Evolutionary conservation across 352 stramenopile species (phyloP), one percentile per base, ranked within the genome.

Genomic region (Phytopythium kandeliae): DNA sequence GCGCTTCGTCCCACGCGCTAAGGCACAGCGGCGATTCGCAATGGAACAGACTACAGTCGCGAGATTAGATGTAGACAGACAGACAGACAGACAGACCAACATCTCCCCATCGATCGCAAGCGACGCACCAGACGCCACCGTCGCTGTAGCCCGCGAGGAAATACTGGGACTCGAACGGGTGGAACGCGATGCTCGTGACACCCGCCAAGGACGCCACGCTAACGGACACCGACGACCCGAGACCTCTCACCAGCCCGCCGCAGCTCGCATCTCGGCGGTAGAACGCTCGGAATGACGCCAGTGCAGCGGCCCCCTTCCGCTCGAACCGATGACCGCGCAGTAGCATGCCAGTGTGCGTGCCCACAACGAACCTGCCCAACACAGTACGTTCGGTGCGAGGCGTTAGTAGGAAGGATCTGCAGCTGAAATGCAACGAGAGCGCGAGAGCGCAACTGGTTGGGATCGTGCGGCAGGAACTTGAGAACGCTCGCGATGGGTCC

Each of bases 141-240:
- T 89, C 78, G 34, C 69, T 63, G 38, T 85, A 89, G 0, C 78
- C 78, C 2, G 71, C 78, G 21, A 89, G 69, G 35, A 89, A 87
- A 58, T 86, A 86, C 22, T 65, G 49, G 0, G 51, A 21, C 12
- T 66, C 40, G 22, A 78, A 71, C 19, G 75, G 75, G 50, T 86
- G 69, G 33, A 83, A 85, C 13, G 63, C 75, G 35, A 87, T 71
- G 36, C 53, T 65, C 1, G 75, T 71, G 33, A 84, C 71, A 15
- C 50, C 69, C 37, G 44, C 52, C 10, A 19, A 25, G 5, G 35
- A 44, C 30, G 24, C 15, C 28, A 35, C 36, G 15, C 26, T 24
- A 15, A 42, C 16, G 15, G 11, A 9, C 6, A 13, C 12, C 21
- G 22, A 19, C 22, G 22, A n/a, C 10, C n/a, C 25, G 6, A 44